Conservation (phyloP, 148 eudicot genomes). For the Camellia lanceoleosa region DNA sequence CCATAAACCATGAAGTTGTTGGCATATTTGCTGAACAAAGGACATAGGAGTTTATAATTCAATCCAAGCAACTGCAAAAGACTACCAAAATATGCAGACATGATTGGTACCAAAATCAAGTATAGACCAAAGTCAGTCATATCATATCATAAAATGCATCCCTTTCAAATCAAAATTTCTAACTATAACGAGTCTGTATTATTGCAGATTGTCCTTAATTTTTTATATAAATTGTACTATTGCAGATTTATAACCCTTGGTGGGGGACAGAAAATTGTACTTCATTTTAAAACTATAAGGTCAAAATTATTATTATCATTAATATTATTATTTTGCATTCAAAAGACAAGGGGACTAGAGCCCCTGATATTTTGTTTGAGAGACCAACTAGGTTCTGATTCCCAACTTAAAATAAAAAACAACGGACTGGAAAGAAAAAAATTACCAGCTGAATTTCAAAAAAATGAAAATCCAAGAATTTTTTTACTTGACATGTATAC, state of each 20-base stretch:
- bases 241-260: no score
- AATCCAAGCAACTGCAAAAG: not conserved
- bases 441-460: not conserved
- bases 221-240: not conserved
- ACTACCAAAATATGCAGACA: not conserved
- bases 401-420: not conserved
- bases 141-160: not conserved
- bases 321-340: no score
- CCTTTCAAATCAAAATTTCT: not conserved
- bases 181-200: not conserved
- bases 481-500: not conserved
- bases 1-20: constrained; percentile 69
- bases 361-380: not conserved
- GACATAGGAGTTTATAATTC: constrained; percentile 5
- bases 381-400: not conserved
- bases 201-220: not conserved
- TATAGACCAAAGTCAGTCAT: not conserved
- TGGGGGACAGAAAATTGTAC: no score
- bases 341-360: not conserved
- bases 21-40: constrained; percentile 55
- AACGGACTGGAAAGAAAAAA: not conserved
- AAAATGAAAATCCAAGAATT: not conserved
- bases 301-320: no score
- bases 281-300: no score
- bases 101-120: not conserved